A percentile compares a stretch with the other conserved stretches of the same genome.
Evolutionary conservation across 305 asterid genomes (phyloP).

Genomic region (Caryopteris hybrid): DNA sequence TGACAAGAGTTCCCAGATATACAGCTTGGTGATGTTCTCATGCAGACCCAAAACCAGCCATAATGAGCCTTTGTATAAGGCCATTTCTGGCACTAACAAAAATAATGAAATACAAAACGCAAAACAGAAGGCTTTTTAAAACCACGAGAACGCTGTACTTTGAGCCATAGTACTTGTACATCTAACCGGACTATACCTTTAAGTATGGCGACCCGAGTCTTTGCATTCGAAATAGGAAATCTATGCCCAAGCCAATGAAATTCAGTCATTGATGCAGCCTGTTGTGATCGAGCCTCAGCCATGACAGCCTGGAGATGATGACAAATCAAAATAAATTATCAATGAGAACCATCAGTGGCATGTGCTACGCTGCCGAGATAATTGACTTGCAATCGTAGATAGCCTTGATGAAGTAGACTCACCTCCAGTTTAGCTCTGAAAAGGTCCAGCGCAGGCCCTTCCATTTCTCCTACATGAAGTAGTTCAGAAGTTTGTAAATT

Average conservation of each 20-base stretch:
- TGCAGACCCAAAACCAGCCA: not conserved
- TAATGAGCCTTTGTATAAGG: not conserved
- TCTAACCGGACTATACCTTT: constrained; percentile 59
- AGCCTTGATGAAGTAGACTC: constrained; percentile 19
- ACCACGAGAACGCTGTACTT: not conserved
- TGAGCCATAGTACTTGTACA: constrained; percentile 8
- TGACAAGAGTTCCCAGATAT: not conserved
- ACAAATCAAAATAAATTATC: constrained; percentile 21
- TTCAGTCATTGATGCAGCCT: constrained; percentile 95
- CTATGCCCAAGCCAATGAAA: constrained; percentile 85
- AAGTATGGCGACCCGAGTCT: constrained; percentile 82
- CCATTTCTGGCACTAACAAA: not conserved
- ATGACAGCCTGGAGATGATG: constrained; percentile 71
- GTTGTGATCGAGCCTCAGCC: constrained; percentile 98
- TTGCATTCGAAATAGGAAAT: constrained; percentile 88
- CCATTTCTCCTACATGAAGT: constrained; percentile 80
- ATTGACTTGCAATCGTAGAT: not conserved
- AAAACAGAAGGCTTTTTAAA: not conserved
- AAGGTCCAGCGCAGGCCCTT: constrained; percentile 93
- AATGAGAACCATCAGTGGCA: constrained; percentile 1
- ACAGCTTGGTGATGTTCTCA: not conserved
- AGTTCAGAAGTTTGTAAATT: constrained; percentile 82
- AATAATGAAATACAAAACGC: not conserved
- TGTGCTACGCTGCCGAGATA: not conserved
- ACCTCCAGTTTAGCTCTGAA: constrained; percentile 97